Evolutionary conservation across 805 yeast genomes (phyloP), one percentile per base, ranked within the genome.

Genomic region (Peterozyma xylosa): DNA sequence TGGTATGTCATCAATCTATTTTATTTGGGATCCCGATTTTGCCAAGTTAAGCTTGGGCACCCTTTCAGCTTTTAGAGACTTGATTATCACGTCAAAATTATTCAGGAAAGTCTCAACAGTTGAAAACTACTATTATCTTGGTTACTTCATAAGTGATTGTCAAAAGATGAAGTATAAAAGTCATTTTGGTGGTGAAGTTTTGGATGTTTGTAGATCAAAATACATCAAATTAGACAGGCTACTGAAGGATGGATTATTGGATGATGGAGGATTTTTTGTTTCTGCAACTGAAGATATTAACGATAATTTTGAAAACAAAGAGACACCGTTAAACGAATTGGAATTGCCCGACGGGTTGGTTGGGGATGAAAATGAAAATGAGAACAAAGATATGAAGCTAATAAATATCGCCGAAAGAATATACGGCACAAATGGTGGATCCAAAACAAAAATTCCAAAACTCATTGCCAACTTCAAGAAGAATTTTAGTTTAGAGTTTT

Each of bases 21-120:
- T 90, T 57, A 78, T 89, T 11, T 87, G 93, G 86, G 90, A 88
- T 56, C 93, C 95, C 0, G 90, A 80, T 43, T 82, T 70, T 55
- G 79, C 81, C 4, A 70, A 76, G 42, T 63, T 80, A 51, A 82
- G 86, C 0, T 59, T 89, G 30, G 97, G 97, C 0, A 86, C 86
- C 21, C 57, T 89, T 2, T 80, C 89, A 48, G 91, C 86, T 0
- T 54, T 88, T 27, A 62, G 85, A 35, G 97, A 89, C 54, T 63
- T 86, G 34, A 68, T 75, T 1, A 55, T 86, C 58, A 65, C 80
- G 4, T 50, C 68, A 27, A 58, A 72, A 36, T 62, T 78, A 34
- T 64, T 67, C 38, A 67, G 66, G 38, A 21, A 21, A 21, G 7
- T 21, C 4, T 21, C 27, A 21, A 21, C 27, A 21, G 27, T 21